These are phyloP conservation scores for Daedaleopsis nitida DNA, from an alignment of 768 basidiomycete species.

Conservation along the genomic window DNA sequence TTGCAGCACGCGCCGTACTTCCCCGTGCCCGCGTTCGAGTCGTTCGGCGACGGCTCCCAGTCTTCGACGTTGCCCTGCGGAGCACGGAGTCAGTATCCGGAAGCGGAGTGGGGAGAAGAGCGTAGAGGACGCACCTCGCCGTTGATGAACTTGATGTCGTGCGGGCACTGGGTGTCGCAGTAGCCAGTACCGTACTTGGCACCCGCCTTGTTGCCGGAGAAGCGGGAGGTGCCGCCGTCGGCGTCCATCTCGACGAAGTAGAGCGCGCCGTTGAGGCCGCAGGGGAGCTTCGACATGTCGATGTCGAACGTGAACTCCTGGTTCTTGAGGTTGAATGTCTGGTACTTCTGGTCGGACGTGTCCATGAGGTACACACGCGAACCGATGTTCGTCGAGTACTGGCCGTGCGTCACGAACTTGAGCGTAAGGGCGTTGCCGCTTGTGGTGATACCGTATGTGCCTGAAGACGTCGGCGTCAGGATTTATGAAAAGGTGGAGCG, in stretches of 20 bases:
- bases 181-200: conserved; percentile 64
- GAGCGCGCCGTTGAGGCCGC: conserved; percentile 61
- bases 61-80: conserved; percentile 32
- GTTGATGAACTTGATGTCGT: conserved; percentile 60
- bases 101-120: conserved; percentile 16
- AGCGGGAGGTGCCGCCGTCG: conserved; percentile 51
- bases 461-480: conserved; percentile 24
- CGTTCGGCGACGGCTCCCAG: conserved; percentile 24
- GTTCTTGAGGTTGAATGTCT: conserved; percentile 52
- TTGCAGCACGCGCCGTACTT: conserved; percentile 32
- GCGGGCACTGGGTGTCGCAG: conserved; percentile 62
- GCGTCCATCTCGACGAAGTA: conserved; percentile 62
- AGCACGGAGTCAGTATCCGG: conserved; percentile 21
- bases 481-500: conserved; percentile 34
- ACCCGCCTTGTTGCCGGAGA: conserved; percentile 56
- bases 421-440: conserved; percentile 33
- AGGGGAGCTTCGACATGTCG: conserved; percentile 56
- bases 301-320: conserved; percentile 63
- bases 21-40: conserved; percentile 31
- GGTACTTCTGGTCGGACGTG: conserved; percentile 38
- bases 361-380: conserved; percentile 53
- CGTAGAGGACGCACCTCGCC: conserved; percentile 41
- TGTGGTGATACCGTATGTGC: conserved; percentile 38
- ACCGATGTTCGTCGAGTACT: conserved; percentile 32
- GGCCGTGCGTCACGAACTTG: conserved; percentile 32